Evolutionary conservation across 2,329 filamentous ascomycete genomes (phyloP).

Genomic region (Verruconis gallopava): DNA sequence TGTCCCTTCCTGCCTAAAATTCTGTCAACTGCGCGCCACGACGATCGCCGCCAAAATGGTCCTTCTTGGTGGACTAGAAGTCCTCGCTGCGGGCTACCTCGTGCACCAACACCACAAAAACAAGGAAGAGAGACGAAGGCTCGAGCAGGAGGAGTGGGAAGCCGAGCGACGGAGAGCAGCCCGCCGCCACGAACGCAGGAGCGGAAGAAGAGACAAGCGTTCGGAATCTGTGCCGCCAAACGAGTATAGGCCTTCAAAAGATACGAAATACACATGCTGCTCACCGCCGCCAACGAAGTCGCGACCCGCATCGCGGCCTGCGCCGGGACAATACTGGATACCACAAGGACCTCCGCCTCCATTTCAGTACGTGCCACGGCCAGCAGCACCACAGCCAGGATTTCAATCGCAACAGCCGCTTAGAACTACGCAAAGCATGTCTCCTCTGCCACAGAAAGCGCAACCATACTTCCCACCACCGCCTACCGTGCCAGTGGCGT

Average conservation of each 20-base stretch:
- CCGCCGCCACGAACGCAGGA: not conserved
- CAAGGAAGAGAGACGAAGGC: constrained; percentile 18
- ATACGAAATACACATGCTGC: not conserved
- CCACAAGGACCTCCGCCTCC: not conserved
- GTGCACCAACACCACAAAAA: constrained; percentile 23
- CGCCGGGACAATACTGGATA: not conserved
- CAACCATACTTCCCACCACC: not conserved
- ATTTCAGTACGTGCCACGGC: not conserved
- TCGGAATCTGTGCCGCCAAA: not conserved
- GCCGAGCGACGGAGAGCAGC: not conserved
- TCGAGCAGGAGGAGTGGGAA: constrained; percentile 6
- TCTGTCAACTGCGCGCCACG: too few species aligned
- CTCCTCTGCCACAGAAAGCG: constrained; percentile 1
- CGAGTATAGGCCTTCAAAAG: not conserved
- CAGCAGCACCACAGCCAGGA: not conserved
- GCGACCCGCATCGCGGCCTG: not conserved
- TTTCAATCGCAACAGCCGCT: not conserved
- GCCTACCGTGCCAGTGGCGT: not conserved
- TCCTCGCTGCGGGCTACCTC: constrained; percentile 23
- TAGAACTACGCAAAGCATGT: not conserved
- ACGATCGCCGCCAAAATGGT: constrained; percentile 18
- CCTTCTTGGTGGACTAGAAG: constrained; percentile 25
- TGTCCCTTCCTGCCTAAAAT: too few species aligned
- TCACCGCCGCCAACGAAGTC: not conserved
- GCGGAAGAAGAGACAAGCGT: not conserved